Evolutionary conservation across 345 rosid species (phyloP).

Genomic region (Hibiscus syriacus): DNA sequence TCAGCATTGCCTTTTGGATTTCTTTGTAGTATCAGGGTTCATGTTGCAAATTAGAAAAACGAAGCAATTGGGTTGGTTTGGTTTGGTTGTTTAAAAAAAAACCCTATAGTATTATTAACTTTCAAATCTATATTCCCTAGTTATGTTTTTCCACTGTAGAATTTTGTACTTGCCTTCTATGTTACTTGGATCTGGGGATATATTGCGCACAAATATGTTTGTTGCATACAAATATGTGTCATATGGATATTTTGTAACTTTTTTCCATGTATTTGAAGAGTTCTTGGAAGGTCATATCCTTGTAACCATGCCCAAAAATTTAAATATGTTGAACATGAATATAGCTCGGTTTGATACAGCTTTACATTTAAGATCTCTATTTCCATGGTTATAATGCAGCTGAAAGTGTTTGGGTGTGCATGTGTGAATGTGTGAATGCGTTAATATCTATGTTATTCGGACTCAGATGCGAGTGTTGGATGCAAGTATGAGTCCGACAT

Average conservation of each 20-base stretch:
- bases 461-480: too few relatives aligned
- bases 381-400: background rate
- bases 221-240: too few relatives aligned
- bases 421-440: too few relatives aligned
- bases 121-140: background rate
- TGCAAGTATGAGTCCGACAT: too few relatives aligned
- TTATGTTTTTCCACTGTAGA: background rate
- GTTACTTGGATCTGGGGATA: background rate
- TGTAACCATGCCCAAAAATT: background rate
- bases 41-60: background rate
- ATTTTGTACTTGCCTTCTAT: background rate
- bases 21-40: background rate
- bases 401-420: background rate
- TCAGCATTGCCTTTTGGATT: background rate
- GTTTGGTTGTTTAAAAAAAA: background rate
- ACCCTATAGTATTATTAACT: background rate
- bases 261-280: background rate
- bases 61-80: slow-evolving; percentile 1
- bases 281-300: background rate
- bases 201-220: background rate
- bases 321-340: too few relatives aligned
- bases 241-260: background rate
- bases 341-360: background rate
- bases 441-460: too few relatives aligned
- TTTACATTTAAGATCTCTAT: background rate